A percentile compares a stretch with the other conserved stretches of the same genome.
phyloP scores from a whole-genome alignment of 495 filamentous ascomycete species.

The Glonium stellatum region DNA sequence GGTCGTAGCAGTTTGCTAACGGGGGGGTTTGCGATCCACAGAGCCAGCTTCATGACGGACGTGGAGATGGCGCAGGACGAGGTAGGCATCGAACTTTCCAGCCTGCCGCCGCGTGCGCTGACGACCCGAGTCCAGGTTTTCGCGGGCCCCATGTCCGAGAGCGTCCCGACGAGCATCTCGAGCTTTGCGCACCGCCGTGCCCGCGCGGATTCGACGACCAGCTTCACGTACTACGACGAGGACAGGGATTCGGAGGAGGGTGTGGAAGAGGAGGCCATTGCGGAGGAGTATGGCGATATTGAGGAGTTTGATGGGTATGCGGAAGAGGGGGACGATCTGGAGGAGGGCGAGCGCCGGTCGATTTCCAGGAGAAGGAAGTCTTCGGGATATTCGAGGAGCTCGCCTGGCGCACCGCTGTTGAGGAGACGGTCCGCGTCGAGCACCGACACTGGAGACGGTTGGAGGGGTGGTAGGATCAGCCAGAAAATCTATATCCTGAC shows the following conservation, averaged over 20 bases:
- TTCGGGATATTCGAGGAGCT: conserved; percentile 46
- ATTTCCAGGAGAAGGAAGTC: conserved; percentile 42
- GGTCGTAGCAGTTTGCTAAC: conserved; percentile 10
- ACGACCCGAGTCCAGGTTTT: conserved; percentile 57
- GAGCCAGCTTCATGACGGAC: conserved; percentile 74
- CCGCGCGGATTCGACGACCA: conserved; percentile 75
- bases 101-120: conserved; percentile 18
- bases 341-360: conserved; percentile 30
- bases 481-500: conserved; percentile 90
- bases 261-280: conserved; percentile 42
- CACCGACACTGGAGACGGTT: conserved; percentile 50
- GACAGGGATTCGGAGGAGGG: conserved; percentile 38
- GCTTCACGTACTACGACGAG: conserved; percentile 77
- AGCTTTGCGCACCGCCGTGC: conserved; percentile 74
- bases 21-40: neutral
- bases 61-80: conserved; percentile 99
- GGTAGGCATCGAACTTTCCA: conserved; percentile 41
- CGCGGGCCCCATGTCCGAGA: conserved; percentile 88
- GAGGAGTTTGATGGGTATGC: conserved; percentile 27
- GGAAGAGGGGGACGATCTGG: conserved; percentile 24
- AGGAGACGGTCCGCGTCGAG: conserved; percentile 52
- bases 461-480: conserved; percentile 49
- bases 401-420: conserved; percentile 64
- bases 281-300: conserved; percentile 37
- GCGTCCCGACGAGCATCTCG: conserved; percentile 81